Evolutionary conservation across 139 green algal genomes (phyloP), one percentile per base, ranked within the genome.

Genomic region (Coelastrella sp.): DNA sequence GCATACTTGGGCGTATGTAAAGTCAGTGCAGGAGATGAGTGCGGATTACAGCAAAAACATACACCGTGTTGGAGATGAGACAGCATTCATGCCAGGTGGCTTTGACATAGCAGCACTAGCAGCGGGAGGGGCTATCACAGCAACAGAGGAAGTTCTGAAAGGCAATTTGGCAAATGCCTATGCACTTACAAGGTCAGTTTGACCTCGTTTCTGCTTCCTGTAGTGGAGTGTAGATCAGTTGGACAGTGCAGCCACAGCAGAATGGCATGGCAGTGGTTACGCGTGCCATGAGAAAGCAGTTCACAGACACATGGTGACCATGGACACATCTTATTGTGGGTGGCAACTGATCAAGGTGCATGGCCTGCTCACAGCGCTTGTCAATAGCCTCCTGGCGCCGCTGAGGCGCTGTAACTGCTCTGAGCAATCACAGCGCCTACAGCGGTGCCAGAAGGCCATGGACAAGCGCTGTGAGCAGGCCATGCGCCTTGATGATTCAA

Each of bases 101-200:
- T 96, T 82, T 72, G 87, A 94, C 11, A 89, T 96, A 22, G 93
- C 94, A 12, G 57, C 70, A 0, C 86, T 96, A 63, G 90, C 95
- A n/a, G 95, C 94, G 15, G 95, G 95, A 6, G 92, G 85, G 7
- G 92, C 89, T 20, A 72, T 97, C 15, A 88, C 35, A 12, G 95
- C 93, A 3, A 61, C 91, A 27, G 90, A 96, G 0, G 91, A 92
- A 9, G 93, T 97, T 20, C 74, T 97, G 89, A 57, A 65, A 22
- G 85, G 85, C 74, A 84, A 17, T 6, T 24, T 90, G 10, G 20
- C 22, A 15, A 90, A 90, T 57, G 85, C 85, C 0, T 90, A 90
- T 22, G 85, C 59, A 11, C 85, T 90, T 6, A 75, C 72, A 63
- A 84, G 85, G 85, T 90, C 58, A 6, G 61, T 76, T n/a, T 24